Conservation (phyloP, 1,284 basidiomycete species). For the Cystobasidium slooffiae region DNA sequence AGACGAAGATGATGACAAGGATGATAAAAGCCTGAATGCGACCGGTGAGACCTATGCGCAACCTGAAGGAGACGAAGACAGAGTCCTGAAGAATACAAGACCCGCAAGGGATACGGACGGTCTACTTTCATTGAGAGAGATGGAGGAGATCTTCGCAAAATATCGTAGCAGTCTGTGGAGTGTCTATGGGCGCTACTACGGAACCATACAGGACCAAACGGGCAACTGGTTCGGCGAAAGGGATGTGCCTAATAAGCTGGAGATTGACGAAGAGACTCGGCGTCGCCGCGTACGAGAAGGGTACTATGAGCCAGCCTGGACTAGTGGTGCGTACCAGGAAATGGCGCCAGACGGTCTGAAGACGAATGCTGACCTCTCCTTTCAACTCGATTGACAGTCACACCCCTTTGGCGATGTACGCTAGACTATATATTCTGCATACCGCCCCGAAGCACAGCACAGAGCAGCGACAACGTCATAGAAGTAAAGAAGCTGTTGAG, state of each 20-base stretch:
- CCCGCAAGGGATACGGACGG: constrained; percentile 68
- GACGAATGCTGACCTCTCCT: not conserved
- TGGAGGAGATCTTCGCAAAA: constrained; percentile 63
- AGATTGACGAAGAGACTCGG: constrained; percentile 17
- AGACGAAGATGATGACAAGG: constrained; percentile 64
- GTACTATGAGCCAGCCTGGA: constrained; percentile 40
- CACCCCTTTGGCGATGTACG: constrained; percentile 52
- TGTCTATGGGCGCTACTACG: constrained; percentile 34
- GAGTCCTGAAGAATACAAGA: constrained; percentile 76
- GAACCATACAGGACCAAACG: not conserved
- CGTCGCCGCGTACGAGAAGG: constrained; percentile 6
- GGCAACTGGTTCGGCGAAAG: constrained; percentile 35
- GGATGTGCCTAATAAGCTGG: not conserved
- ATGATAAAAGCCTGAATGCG: constrained; percentile 42
- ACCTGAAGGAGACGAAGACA: constrained; percentile 65
- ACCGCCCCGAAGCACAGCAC: not conserved
- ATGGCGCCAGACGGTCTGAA: not conserved
- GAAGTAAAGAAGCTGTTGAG: constrained; percentile 35
- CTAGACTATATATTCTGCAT: constrained; percentile 48
- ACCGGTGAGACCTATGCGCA: constrained; percentile 48
- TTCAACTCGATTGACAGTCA: constrained; percentile 35
- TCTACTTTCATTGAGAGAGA: constrained; percentile 68
- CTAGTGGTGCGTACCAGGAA: constrained; percentile 20
- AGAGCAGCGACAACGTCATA: not conserved
- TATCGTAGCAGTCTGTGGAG: constrained; percentile 16